These are phyloP conservation scores for Grigorovia transvaalensis DNA, from an alignment of 805 yeast species.

Conservation along the genomic window DNA sequence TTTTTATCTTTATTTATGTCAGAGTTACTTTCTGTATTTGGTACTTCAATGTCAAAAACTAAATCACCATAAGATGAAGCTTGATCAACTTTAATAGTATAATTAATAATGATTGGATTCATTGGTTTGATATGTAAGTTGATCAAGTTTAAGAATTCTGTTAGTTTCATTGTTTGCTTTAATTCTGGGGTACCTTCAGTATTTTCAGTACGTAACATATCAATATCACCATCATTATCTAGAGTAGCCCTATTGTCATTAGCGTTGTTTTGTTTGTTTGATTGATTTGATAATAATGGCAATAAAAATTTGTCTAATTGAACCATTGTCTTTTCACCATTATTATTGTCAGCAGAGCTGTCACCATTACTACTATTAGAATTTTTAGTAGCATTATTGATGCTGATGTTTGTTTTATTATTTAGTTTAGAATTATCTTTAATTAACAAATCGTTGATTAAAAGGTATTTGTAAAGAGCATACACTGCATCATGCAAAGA, in stretches of 20 bases:
- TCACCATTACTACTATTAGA: constrained; percentile 8
- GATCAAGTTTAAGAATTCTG: constrained; percentile 35
- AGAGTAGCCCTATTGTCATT: constrained; percentile 1
- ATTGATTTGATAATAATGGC: constrained; percentile 29
- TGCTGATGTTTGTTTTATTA: constrained; percentile 1
- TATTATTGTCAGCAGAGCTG: constrained; percentile 8
- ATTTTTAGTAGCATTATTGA: constrained; percentile 4
- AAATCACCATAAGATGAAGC: constrained; percentile 74
- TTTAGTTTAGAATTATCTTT: constrained; percentile 12
- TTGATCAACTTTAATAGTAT: constrained; percentile 63
- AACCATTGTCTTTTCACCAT: constrained; percentile 44
- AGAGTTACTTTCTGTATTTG: constrained; percentile 17
- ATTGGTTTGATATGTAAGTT: constrained; percentile 61
- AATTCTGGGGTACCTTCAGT: constrained; percentile 4
- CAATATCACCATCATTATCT: constrained; percentile 4
- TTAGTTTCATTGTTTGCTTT: constrained; percentile 30
- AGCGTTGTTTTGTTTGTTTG: not conserved
- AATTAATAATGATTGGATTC: constrained; percentile 69
- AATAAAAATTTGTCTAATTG: constrained; percentile 40
- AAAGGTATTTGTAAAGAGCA: constrained; percentile 68
- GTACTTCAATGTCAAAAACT: constrained; percentile 65
- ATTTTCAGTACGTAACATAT: not conserved
- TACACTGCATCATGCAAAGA: constrained; percentile 81
- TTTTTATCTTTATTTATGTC: constrained; percentile 10
- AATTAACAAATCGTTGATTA: constrained; percentile 48